phyloP scores from a whole-genome alignment of 2,329 filamentous ascomycete genomes.

The Clarireedia hainanense region DNA sequence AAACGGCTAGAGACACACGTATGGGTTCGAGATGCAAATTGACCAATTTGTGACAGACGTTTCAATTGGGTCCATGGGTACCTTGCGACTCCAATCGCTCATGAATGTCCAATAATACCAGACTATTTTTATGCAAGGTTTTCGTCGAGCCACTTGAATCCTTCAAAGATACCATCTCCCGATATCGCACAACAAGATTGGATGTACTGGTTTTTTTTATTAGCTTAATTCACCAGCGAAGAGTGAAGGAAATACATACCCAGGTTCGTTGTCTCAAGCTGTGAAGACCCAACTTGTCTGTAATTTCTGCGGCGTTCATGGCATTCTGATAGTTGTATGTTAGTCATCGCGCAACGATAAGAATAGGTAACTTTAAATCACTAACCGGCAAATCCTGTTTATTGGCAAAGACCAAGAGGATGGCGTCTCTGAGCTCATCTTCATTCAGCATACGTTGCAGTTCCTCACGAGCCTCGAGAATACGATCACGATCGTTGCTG shows the following conservation, averaged over 20 bases:
- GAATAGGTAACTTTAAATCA: constrained; percentile 20
- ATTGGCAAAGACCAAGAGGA: constrained; percentile 97
- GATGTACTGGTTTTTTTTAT: constrained; percentile 63
- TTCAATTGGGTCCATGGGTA: constrained; percentile 25
- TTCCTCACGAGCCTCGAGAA: constrained; percentile 94
- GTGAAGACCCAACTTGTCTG: constrained; percentile 99
- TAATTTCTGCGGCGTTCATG: constrained; percentile 99
- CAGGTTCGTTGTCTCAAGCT: constrained; percentile 96
- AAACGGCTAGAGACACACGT: constrained; percentile 28
- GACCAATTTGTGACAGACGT: constrained; percentile 26
- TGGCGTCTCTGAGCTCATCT: constrained; percentile 94
- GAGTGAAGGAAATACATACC: constrained; percentile 56
- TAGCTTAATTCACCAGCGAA: constrained; percentile 10
- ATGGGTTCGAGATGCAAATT: constrained; percentile 26
- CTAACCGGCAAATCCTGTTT: constrained; percentile 98
- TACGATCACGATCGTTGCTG: constrained; percentile 96
- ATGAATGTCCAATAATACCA: constrained; percentile 1
- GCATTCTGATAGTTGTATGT: constrained; percentile 60
- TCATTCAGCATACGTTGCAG: constrained; percentile 98
- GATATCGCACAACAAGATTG: constrained; percentile 99
- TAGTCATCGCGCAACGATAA: constrained; percentile 2
- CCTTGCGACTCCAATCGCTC: constrained; percentile 14
- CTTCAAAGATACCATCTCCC: constrained; percentile 98
- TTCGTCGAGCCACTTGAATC: constrained; percentile 91
- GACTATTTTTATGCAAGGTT: constrained; percentile 52